These are phyloP conservation scores for Metschnikowia koreensis DNA, from an alignment of 805 yeast species.

Conservation along the genomic window DNA sequence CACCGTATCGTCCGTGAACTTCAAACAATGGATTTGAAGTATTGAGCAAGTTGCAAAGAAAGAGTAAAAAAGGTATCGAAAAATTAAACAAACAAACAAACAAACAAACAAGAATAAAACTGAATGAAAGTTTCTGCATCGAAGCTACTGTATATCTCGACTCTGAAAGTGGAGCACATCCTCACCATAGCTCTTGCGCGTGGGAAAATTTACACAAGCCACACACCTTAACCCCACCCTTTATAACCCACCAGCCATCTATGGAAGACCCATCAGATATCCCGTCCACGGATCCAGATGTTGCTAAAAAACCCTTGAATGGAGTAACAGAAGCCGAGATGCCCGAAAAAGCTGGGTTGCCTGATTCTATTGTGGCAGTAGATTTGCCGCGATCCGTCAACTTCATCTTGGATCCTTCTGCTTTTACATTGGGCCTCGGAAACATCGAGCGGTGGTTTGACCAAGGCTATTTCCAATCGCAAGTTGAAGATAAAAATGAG, in stretches of 20 bases:
- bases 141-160: too few species aligned
- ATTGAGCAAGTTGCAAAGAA: too few species aligned
- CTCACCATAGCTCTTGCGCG: background rate
- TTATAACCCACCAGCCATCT: slow-evolving; percentile 7
- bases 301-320: slow-evolving; percentile 1
- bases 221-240: background rate
- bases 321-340: background rate
- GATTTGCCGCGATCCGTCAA: slow-evolving; percentile 19
- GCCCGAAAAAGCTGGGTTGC: background rate
- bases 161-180: too few species aligned
- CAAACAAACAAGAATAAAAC: too few species aligned
- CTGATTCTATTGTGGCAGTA: background rate
- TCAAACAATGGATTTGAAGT: too few species aligned
- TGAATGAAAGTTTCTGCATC: too few species aligned
- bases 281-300: slow-evolving; percentile 9
- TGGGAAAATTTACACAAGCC: slow-evolving; percentile 6
- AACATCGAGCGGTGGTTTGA: slow-evolving; percentile 63
- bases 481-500: slow-evolving; percentile 20
- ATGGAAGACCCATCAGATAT: slow-evolving; percentile 6
- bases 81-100: too few species aligned
- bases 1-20: too few species aligned
- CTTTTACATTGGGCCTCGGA: slow-evolving; percentile 67
- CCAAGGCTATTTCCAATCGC: slow-evolving; percentile 31
- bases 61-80: too few species aligned
- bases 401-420: slow-evolving; percentile 65